A percentile compares a stretch with the other conserved stretches of the same genome.
phyloP scores from a whole-genome alignment of 306 rosid species.

The Cyclanthera cordifolia region DNA sequence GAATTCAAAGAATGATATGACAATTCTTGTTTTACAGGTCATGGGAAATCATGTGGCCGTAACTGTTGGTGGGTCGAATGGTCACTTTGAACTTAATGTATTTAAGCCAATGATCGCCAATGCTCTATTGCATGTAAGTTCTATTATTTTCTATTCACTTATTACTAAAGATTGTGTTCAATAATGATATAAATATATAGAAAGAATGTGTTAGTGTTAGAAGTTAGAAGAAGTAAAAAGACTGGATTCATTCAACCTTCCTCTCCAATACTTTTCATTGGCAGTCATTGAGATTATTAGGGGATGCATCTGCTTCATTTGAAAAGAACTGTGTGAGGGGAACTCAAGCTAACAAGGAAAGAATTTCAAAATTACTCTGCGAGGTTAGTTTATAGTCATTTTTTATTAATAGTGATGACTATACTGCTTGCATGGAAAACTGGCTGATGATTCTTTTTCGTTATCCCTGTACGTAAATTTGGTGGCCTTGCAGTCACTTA shows the following conservation, averaged over 20 bases:
- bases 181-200: neutral
- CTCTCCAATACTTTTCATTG: constrained; percentile 13
- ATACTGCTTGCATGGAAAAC: constrained; percentile 6
- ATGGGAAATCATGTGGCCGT: constrained; percentile 93
- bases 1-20: neutral
- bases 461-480: constrained; percentile 5
- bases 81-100: constrained; percentile 97
- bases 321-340: constrained; percentile 96
- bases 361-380: constrained; percentile 80
- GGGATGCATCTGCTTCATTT: constrained; percentile 88
- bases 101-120: constrained; percentile 91
- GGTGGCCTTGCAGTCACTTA: constrained; percentile 61
- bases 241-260: neutral
- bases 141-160: neutral
- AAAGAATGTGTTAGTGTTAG: too few species aligned
- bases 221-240: too few species aligned
- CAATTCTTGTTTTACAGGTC: constrained; percentile 41
- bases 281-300: constrained; percentile 87
- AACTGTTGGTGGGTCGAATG: constrained; percentile 92
- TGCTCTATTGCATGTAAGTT: constrained; percentile 66
- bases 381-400: constrained; percentile 48
- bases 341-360: constrained; percentile 81
- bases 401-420: neutral
- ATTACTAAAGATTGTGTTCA: neutral
- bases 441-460: constrained; percentile 23